Evolutionary conservation across 2,329 filamentous ascomycete species (phyloP), one percentile per base, ranked within the genome.

Genomic region (Pseudodiploospora longispora): DNA sequence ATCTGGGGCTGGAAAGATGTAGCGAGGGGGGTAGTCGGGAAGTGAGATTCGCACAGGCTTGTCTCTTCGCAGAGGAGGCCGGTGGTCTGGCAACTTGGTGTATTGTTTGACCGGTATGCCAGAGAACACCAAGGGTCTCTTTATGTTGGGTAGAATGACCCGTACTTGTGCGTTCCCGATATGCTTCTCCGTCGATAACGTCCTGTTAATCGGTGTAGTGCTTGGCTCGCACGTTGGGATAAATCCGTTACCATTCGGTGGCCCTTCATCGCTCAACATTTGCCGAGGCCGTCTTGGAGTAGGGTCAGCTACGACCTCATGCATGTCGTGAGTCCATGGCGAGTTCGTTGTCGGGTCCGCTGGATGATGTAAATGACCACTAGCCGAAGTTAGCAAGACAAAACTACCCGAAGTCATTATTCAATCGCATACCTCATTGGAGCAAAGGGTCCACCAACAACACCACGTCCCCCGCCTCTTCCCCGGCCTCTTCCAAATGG

Each of bases 1-100:
- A 56, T 96, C 90, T 38, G 79, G 74, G 2, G 89, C 85, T 5
- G 93, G 93, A 65, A 93, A 95, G 48, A 96, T 90, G 64, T 96
- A 96, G 50, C 86, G 81, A 32, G 88, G 86, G 9, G 80, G 72
- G 50, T 85, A 77, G 29, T 85, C 76, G 2, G 93, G 91, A 36
- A 98, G 73, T 6, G 89, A 96, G 53, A 98, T 87, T 41, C 93
- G 84, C 35, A 97, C 93, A 6, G 93, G 93, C 62, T 97, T 98
- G 69, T 98, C 93, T 55, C 93, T 83, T 50, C 93, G 85, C 40
- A 98, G 76, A 41, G 93, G 93, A 19, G 93, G 93, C 27, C 93
- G 83, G 64, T 97, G 93, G 60, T 97, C 88, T 19, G 93, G 93
- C 40, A 98, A 78, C 55, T 91, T 89, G 35, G 89, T 96, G 65